Evolutionary conservation across 1,284 basidiomycete genomes (phyloP).

Genomic region (Ceratobasidium sp.): DNA sequence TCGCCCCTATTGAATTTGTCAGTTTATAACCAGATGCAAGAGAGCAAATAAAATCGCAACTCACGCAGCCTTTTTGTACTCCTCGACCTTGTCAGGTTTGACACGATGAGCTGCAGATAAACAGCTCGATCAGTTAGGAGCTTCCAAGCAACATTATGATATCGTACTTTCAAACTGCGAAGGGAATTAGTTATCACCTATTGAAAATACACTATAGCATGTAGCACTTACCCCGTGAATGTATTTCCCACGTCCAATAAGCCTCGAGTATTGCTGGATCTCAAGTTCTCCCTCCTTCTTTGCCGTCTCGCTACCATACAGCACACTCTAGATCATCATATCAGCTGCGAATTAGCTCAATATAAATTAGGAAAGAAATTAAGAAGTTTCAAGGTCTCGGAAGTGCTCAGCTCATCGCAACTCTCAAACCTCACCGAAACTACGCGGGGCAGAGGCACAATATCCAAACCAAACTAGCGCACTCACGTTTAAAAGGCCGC

Average conservation of each 20-base stretch:
- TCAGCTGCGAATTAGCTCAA: neutral
- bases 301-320: conserved; percentile 86
- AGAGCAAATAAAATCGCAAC: conserved; percentile 53
- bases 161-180: conserved; percentile 84
- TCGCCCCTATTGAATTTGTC: conserved; percentile 63
- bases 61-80: conserved; percentile 88
- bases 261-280: conserved; percentile 79
- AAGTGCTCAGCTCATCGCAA: neutral
- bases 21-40: neutral
- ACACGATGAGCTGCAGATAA: conserved; percentile 75
- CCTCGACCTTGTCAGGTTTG: conserved; percentile 78
- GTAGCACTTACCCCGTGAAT: conserved; percentile 52
- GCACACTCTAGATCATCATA: conserved; percentile 51
- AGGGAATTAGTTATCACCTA: neutral
- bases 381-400: neutral
- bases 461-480: neutral
- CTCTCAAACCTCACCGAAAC: neutral
- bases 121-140: conserved; percentile 3
- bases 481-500: conserved; percentile 30
- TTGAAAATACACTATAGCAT: neutral
- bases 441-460: too few species aligned
- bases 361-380: too few species aligned
- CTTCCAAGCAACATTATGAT: neutral
- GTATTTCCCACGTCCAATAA: conserved; percentile 88
- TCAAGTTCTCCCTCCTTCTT: conserved; percentile 82